Percentiles rank a stretch among this genome's conserved stretches.
Conservation (phyloP, 2,329 filamentous ascomycete genomes). For the Myriosclerotinia duriaeana region DNA sequence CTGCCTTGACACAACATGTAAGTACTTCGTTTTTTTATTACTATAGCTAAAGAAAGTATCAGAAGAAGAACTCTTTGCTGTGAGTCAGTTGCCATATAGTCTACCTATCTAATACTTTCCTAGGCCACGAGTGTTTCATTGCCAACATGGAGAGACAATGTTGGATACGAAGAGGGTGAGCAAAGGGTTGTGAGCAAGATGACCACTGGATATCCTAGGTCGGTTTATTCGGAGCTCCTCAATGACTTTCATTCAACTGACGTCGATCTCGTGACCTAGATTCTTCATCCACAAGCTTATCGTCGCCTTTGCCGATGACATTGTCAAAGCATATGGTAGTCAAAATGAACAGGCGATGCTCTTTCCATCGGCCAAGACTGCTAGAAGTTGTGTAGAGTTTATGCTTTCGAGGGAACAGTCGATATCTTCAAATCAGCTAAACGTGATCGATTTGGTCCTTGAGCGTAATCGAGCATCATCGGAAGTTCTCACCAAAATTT, state of each 20-base stretch:
- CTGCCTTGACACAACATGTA: conserved; percentile 42
- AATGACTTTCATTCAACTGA: conserved; percentile 30
- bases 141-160: conserved; percentile 86
- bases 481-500: conserved; percentile 53
- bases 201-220: conserved; percentile 89
- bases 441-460: conserved; percentile 62
- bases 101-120: conserved; percentile 4
- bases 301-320: conserved; percentile 66
- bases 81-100: conserved; percentile 23
- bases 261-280: conserved; percentile 46
- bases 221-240: conserved; percentile 26
- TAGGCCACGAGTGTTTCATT: conserved; percentile 95
- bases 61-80: not conserved
- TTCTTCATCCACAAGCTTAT: conserved; percentile 93
- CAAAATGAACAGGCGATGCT: conserved; percentile 71
- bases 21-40: conserved; percentile 24
- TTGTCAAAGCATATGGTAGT: conserved; percentile 63
- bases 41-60: not conserved
- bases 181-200: conserved; percentile 81
- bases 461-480: conserved; percentile 54
- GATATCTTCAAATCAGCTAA: conserved; percentile 50
- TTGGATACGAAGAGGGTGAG: conserved; percentile 92
- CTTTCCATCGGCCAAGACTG: conserved; percentile 71
- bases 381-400: conserved; percentile 73
- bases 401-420: conserved; percentile 59